These are phyloP conservation scores for Verticillium klebahnii DNA, from an alignment of 2,329 filamentous ascomycete species.

Conservation along the genomic window DNA sequence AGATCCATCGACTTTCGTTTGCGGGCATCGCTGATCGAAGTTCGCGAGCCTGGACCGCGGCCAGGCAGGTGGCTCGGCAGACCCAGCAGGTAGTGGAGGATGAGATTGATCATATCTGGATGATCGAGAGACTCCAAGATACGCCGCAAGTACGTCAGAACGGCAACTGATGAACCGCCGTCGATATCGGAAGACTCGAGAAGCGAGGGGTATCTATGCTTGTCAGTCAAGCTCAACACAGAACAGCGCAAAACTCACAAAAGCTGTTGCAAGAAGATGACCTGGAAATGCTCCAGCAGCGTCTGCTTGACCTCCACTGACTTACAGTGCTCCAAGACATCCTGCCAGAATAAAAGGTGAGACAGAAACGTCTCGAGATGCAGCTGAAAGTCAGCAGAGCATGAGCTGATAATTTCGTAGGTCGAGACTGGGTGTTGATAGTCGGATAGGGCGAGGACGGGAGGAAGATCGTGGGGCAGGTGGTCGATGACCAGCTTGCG, in stretches of 20 bases:
- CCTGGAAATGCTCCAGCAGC: constrained; percentile 92
- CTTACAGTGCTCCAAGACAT: constrained; percentile 91
- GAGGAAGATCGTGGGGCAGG: constrained; percentile 68
- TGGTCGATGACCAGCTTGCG: constrained; percentile 80
- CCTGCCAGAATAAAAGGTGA: constrained; percentile 96
- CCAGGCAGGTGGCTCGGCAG: constrained; percentile 56
- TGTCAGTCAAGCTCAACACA: not conserved
- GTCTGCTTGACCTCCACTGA: constrained; percentile 91
- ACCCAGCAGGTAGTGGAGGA: constrained; percentile 86
- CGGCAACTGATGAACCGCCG: constrained; percentile 92
- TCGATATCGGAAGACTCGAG: constrained; percentile 96
- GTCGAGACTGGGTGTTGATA: constrained; percentile 69
- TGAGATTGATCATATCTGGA: constrained; percentile 88
- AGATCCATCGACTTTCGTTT: constrained; percentile 88
- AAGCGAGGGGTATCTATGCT: constrained; percentile 78
- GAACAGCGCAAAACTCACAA: constrained; percentile 51
- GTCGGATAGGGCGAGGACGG: constrained; percentile 84
- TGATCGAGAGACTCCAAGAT: constrained; percentile 91
- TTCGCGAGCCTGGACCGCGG: constrained; percentile 32
- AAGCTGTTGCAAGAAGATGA: constrained; percentile 91
- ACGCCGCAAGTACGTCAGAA: constrained; percentile 85
- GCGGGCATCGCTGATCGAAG: constrained; percentile 62
- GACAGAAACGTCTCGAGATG: constrained; percentile 92
- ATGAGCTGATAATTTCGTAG: constrained; percentile 68
- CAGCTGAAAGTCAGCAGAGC: constrained; percentile 71